A percentile compares a stretch with the other conserved stretches of the same genome.
Conservation (phyloP, 768 basidiomycete species). For the Russula vinacea region DNA sequence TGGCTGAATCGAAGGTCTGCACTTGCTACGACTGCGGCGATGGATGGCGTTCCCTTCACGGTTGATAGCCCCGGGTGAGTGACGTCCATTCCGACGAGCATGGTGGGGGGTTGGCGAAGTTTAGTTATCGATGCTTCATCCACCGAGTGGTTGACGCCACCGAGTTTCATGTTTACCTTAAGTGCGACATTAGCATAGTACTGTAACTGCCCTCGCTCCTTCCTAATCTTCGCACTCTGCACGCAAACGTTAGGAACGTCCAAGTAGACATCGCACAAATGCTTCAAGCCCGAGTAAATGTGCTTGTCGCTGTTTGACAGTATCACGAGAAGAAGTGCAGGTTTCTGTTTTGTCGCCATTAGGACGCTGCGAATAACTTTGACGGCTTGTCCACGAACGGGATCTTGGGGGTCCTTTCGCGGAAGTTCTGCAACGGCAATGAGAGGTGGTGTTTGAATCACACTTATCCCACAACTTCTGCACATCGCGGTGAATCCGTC, state of each 20-base stretch:
- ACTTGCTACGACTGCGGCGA: slow-evolving; percentile 55
- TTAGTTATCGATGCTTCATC: slow-evolving; percentile 41
- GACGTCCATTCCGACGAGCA: slow-evolving; percentile 61
- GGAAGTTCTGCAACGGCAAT: slow-evolving; percentile 49
- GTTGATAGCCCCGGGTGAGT: slow-evolving; percentile 80
- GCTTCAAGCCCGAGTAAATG: slow-evolving; percentile 52
- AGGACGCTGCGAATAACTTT: slow-evolving; percentile 43
- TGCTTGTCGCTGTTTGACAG: slow-evolving; percentile 47
- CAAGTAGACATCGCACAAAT: slow-evolving; percentile 49
- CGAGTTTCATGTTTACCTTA: slow-evolving; percentile 56
- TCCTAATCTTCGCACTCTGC: slow-evolving; percentile 67
- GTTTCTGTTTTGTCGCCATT: slow-evolving; percentile 41
- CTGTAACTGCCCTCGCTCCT: slow-evolving; percentile 53
- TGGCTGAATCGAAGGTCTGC: slow-evolving; percentile 45
- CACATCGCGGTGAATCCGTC: slow-evolving; percentile 63
- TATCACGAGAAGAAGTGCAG: slow-evolving; percentile 46
- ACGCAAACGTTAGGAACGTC: slow-evolving; percentile 67
- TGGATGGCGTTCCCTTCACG: slow-evolving; percentile 50
- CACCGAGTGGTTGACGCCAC: slow-evolving; percentile 51
- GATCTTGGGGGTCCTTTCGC: slow-evolving; percentile 49
- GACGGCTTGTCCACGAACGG: slow-evolving; percentile 52
- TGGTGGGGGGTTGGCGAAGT: slow-evolving; percentile 44
- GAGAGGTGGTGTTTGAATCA: slow-evolving; percentile 41
- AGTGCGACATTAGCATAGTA: slow-evolving; percentile 56
- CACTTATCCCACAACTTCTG: slow-evolving; percentile 56